Conservation (phyloP, 2,329 filamentous ascomycete genomes). For the Rachicladosporium sp. region DNA sequence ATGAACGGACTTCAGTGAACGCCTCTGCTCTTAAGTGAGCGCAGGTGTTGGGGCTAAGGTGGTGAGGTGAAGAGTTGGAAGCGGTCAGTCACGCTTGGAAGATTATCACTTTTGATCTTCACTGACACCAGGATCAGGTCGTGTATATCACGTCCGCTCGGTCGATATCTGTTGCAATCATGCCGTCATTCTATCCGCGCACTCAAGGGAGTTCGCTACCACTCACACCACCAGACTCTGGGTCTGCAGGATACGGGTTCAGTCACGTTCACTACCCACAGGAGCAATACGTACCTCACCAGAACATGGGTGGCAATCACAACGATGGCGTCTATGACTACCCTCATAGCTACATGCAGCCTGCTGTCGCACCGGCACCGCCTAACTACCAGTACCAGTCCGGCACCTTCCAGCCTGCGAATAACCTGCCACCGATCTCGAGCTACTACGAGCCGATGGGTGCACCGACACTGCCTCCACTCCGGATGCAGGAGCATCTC, state of each 20-base stretch:
- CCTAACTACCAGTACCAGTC: constrained; percentile 19
- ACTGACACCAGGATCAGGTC: background rate
- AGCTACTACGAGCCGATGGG: constrained; percentile 33
- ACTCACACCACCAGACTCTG: constrained; percentile 38
- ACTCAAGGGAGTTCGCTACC: constrained; percentile 29
- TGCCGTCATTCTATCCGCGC: constrained; percentile 40
- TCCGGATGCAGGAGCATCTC: constrained; percentile 30
- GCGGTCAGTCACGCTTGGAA: constrained; percentile 10
- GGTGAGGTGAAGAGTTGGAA: constrained; percentile 14
- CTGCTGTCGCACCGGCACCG: constrained; percentile 18
- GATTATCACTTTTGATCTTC: background rate
- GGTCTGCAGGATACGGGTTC: constrained; percentile 25
- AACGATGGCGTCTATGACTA: constrained; percentile 35
- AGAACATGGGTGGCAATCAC: constrained; percentile 21
- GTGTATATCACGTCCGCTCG: background rate
- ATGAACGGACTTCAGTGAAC: constrained; percentile 13
- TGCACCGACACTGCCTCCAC: constrained; percentile 35
- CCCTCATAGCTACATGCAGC: constrained; percentile 34
- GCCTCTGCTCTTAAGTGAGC: constrained; percentile 9
- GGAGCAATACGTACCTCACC: constrained; percentile 30
- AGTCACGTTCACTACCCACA: constrained; percentile 33
- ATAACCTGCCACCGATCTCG: constrained; percentile 22
- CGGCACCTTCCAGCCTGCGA: constrained; percentile 11
- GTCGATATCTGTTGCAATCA: constrained; percentile 23
- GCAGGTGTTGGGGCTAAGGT: constrained; percentile 15